Base-by-base conservation (phyloP, 2,329 filamentous ascomycete genomes). In the Penicillium sp. region DNA sequence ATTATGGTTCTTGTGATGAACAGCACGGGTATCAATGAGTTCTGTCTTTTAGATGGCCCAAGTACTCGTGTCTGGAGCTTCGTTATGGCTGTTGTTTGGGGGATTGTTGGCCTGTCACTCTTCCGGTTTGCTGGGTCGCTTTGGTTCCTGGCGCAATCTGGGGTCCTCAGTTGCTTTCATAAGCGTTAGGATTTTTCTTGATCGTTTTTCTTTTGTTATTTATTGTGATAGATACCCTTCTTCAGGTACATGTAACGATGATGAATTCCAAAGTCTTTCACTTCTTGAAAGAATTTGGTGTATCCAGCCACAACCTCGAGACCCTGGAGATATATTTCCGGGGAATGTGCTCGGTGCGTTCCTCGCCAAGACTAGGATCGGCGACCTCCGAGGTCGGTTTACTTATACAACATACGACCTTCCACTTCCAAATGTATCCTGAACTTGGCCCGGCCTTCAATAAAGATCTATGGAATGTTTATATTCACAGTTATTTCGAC, bases 1-100 rank as follows among this genome's bases (percentile, higher is more conserved):
- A 75, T 92, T 37, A 80, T 97, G 54, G 87, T 90, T 46, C 85
- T 97, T 55, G 81, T 86, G 61, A 93, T 97, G 66, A 96, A 92
- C 29, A 94, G 89, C 70, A 87, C 93, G 18, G 57, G 61, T 9
- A 53, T 64, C 6, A 46, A 55, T 25, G 37, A 57, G 37, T 57
- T 65, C 9, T 65, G 63, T 14, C 46, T 65, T 8, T 54, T 58
- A 18, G 63, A 49, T 12, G 50, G 37, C 4, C 55, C 57, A 2
- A 54, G 45, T 4, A 33, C 49, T 11, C 57, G 57, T 14, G 51
- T 52, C 2, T 55, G 51, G 23, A 59, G 56, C 53, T 63, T 60
- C 53, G 56, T 62, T 35, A 57, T 53, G 27, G 51, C 53, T 11
- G 55, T 63, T 46, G 49, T 63, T 35, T 62, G 57, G 61, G 55